Base-by-base conservation (phyloP, 345 rosid genomes). In the Kernera saxatilis region DNA sequence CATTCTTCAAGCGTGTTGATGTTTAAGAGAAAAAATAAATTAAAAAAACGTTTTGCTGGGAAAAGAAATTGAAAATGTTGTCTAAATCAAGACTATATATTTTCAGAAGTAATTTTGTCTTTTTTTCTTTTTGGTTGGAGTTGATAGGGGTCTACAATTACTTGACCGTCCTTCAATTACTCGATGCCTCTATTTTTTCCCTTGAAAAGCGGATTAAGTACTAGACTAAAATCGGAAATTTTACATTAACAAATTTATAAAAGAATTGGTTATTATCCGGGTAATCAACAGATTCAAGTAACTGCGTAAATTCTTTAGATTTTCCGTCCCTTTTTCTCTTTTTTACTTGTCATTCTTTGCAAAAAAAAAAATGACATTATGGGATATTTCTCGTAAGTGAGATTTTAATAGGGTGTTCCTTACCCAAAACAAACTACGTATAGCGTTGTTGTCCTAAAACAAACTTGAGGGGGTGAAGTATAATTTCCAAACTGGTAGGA, bases 1-100 rank as follows among this genome's bases (percentile, higher is more conserved):
- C 72, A 67, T 69, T 61, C 74, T 52, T 69, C 70, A 75, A 66
- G 11, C 49, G 39, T 51, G 35, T 18, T 46, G 72, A 29, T 66
- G 61, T n/a, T n/a, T n/a, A n/a, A 19, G 9, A 55, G 49, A 32
- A 0, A 1, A 9, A 25, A 12, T 2, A 33, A 21, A 10, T 11
- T 0, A 29, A 57, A 29, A 2, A 44, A 43, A 19, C 6, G 35
- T 30, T 61, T 14, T 61, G 69, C 40, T 23, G 6, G 35, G 15
- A 8, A 53, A 72, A 63, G 22, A 64, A 55, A 64, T 17, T 46
- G 32, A 66, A 55, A 45, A 26, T 54, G 59, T 14, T 72, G 36
- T 48, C 19, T 65, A 56, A 36, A 64, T 56, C 49, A n/a, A 72
- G 52, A 65, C 19, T 66, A 27, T 27, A 73, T 73, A 18, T 21